phyloP scores from a whole-genome alignment of 345 rosid species.

The Eucalyptus sideroxylon region DNA sequence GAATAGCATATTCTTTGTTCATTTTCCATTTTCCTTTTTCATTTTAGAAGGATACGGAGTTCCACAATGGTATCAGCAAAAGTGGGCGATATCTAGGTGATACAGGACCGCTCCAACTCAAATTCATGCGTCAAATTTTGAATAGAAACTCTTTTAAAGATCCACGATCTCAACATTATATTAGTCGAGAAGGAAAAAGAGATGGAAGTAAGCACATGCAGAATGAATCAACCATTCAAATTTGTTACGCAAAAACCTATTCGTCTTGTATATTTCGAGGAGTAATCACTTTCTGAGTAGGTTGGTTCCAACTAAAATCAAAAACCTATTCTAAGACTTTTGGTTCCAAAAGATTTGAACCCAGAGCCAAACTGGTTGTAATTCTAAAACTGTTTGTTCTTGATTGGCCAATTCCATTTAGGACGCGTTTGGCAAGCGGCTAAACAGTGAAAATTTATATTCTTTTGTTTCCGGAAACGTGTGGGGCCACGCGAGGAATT shows the following conservation, averaged over 20 bases:
- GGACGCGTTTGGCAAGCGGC: accelerated
- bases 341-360: background rate
- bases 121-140: background rate
- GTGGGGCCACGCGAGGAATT: too few relatives aligned
- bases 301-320: background rate
- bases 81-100: background rate
- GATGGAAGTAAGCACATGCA: background rate
- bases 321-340: background rate
- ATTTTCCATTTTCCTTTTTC: background rate
- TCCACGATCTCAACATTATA: background rate
- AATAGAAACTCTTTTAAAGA: background rate
- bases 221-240: background rate
- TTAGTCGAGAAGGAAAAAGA: background rate
- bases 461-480: too few relatives aligned
- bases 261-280: background rate
- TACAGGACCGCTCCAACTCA: too few relatives aligned
- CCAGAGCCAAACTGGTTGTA: background rate
- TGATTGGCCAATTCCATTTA: background rate
- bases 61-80: background rate
- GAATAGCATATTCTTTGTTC: background rate
- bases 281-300: background rate
- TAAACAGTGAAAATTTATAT: too few relatives aligned
- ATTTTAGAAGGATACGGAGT: background rate
- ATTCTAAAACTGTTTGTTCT: accelerated
- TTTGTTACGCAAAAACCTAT: background rate